A percentile compares a stretch with the other conserved stretches of the same genome.
These are phyloP conservation scores for Kockovaella imperatae DNA, from an alignment of 768 basidiomycete species.

Conservation along the genomic window DNA sequence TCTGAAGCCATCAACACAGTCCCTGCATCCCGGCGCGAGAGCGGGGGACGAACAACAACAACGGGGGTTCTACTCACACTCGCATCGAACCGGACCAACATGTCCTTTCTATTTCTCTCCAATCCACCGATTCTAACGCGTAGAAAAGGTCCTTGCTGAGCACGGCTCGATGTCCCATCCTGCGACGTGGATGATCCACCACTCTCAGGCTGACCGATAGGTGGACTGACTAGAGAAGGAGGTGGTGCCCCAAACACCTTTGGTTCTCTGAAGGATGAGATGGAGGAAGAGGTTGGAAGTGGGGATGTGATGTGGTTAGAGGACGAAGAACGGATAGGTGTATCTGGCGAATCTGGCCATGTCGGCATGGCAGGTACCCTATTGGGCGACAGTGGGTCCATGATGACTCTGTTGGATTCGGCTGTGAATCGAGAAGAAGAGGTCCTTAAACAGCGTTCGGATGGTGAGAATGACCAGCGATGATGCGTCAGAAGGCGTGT, in stretches of 20 bases:
- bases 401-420: no score
- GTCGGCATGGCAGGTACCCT: conserved; percentile 23
- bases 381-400: conserved; percentile 21
- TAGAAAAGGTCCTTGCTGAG: conserved; percentile 52
- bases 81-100: conserved; percentile 87
- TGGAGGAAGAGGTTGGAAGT: conserved; percentile 4
- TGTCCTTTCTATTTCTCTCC: conserved; percentile 90
- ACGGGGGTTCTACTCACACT: conserved; percentile 68
- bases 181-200: not conserved
- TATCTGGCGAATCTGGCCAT: conserved; percentile 11
- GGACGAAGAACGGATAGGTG: not conserved
- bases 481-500: no score
- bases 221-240: conserved; percentile 13
- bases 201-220: not conserved
- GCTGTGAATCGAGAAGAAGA: no score
- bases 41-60: no score
- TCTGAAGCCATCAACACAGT: conserved; percentile 52
- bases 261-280: conserved; percentile 19
- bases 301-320: not conserved
- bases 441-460: no score
- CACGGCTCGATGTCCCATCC: conserved; percentile 2
- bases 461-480: no score
- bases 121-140: conserved; percentile 80
- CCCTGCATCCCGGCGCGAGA: no score
- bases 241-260: conserved; percentile 36